Conservation (phyloP, 371 early-diverging fungal genomes). For the Mortierella sp. region DNA sequence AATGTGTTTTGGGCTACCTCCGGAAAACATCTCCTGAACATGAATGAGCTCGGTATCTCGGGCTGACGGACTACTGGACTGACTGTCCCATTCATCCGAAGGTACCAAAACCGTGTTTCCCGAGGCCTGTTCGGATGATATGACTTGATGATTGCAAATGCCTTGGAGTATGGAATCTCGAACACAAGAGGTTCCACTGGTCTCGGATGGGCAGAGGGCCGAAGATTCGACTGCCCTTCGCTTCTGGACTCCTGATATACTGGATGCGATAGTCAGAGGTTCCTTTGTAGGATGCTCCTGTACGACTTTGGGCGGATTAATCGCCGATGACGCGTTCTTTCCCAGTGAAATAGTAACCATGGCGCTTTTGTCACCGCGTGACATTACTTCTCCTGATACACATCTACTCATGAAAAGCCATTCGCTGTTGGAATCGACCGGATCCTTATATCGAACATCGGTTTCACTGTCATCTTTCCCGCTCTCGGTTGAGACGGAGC, state of each 20-base stretch:
- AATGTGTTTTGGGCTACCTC: not conserved
- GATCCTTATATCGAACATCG: not conserved
- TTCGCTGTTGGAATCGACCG: not conserved
- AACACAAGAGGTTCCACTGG: too few relatives aligned
- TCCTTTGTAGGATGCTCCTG: not conserved
- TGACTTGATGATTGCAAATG: too few relatives aligned
- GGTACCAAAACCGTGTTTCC: too few relatives aligned
- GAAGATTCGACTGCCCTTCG: too few relatives aligned
- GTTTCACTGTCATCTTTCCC: too few relatives aligned
- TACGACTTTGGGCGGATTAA: not conserved
- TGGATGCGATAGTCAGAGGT: not conserved
- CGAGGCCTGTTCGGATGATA: too few relatives aligned
- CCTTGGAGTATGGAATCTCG: too few relatives aligned
- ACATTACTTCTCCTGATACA: too few relatives aligned
- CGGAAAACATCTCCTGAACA: conserved; percentile 3
- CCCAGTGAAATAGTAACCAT: not conserved
- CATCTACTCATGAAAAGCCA: not conserved
- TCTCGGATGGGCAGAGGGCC: too few relatives aligned
- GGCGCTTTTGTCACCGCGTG: not conserved
- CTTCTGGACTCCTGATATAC: too few relatives aligned
- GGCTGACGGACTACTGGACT: not conserved
- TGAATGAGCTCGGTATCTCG: not conserved
- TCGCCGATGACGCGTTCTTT: not conserved
- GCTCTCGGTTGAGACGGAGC: too few relatives aligned
- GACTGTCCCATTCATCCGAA: too few relatives aligned